A percentile compares a stretch with the other conserved stretches of the same genome.
These are phyloP conservation scores for Cystobasidium tubakii DNA, from an alignment of 768 basidiomycete genomes.

Conservation along the genomic window DNA sequence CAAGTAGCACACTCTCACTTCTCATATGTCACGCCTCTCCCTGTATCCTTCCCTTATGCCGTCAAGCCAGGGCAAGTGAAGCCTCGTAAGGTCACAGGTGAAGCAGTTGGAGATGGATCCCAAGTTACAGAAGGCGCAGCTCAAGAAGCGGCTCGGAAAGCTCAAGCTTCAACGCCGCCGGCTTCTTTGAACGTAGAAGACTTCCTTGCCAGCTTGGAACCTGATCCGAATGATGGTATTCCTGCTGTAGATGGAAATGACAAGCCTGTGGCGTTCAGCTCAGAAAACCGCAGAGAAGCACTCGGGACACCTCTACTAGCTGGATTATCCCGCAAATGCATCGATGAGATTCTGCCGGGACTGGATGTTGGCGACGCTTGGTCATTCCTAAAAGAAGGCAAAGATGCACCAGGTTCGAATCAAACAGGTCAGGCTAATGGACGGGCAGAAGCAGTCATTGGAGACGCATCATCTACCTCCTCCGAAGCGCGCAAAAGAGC, in stretches of 20 bases:
- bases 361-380: conserved; percentile 83
- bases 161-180: conserved; percentile 45
- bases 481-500: conserved; percentile 53
- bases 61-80: conserved; percentile 57
- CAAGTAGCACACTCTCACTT: conserved; percentile 58
- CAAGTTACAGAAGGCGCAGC: conserved; percentile 60
- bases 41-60: conserved; percentile 73
- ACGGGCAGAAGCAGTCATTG: neutral
- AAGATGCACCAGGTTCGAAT: conserved; percentile 5
- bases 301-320: conserved; percentile 26
- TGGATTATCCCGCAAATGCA: conserved; percentile 59
- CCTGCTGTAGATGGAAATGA: conserved; percentile 13
- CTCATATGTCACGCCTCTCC: conserved; percentile 75
- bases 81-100: conserved; percentile 52
- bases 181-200: conserved; percentile 36
- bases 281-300: conserved; percentile 17
- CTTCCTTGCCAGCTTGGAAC: conserved; percentile 33
- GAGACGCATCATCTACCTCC: neutral
- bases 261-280: conserved; percentile 22
- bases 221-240: conserved; percentile 16
- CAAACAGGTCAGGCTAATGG: conserved; percentile 54
- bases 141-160: conserved; percentile 42
- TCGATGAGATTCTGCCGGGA: conserved; percentile 72
- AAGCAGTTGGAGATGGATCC: conserved; percentile 65
- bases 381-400: conserved; percentile 56